Evolutionary conservation across 176 grass and related monocot genomes (phyloP).

Genomic region (Oryza glaberrima): DNA sequence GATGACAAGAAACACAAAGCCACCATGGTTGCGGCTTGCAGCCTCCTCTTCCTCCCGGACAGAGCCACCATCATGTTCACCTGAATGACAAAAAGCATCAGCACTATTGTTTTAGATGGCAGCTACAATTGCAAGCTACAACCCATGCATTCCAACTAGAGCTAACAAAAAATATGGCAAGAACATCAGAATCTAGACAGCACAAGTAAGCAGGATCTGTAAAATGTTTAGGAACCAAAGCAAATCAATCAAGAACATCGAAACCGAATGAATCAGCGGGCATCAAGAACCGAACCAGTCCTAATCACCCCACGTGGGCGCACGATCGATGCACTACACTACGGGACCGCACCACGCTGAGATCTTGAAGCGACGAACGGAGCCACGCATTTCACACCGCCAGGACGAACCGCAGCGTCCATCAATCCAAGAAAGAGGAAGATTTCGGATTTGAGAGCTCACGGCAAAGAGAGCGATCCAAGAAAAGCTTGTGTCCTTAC

Average conservation of each 20-base stretch:
- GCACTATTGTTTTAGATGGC: conserved; percentile 34
- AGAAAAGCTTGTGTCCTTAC: conserved; percentile 11
- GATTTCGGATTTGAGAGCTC: conserved; percentile 8
- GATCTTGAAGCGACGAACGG: neutral
- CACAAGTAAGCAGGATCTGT: neutral
- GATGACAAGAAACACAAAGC: conserved; percentile 51
- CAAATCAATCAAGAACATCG: neutral
- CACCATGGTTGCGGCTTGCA: conserved; percentile 34
- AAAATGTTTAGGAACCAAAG: neutral
- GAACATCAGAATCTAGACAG: neutral
- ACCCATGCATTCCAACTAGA: neutral
- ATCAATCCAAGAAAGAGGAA: neutral
- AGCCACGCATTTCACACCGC: neutral
- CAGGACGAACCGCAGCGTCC: neutral
- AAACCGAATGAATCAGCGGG: neutral
- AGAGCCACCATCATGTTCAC: conserved; percentile 46
- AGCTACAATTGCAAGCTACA: neutral
- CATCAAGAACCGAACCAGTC: neutral
- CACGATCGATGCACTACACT: neutral
- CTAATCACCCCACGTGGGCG: neutral
- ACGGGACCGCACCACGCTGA: neutral
- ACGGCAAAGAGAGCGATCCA: neutral
- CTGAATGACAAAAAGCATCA: conserved; percentile 47
- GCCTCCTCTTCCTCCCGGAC: conserved; percentile 24
- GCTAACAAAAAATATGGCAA: neutral